Conservation (phyloP, 768 basidiomycete genomes). For the Lentinula detonsa region DNA sequence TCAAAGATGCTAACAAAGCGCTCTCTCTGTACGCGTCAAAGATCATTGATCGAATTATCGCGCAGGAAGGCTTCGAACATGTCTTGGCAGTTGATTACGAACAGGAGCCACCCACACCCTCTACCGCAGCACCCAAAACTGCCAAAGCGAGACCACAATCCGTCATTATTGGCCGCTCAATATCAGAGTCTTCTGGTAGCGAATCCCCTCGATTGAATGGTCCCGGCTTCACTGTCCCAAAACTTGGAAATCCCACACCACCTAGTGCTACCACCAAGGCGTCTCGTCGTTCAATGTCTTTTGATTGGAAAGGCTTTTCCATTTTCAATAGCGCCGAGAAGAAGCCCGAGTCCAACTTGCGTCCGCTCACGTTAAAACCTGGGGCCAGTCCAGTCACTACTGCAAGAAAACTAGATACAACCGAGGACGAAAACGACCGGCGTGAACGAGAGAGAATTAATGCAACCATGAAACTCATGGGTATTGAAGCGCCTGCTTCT, state of each 20-base stretch:
- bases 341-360: slow-evolving; percentile 52
- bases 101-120: slow-evolving; percentile 43
- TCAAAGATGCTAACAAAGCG: slow-evolving; percentile 95
- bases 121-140: slow-evolving; percentile 23
- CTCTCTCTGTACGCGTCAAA: slow-evolving; percentile 93
- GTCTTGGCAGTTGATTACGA: slow-evolving; percentile 93
- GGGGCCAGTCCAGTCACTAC: slow-evolving; percentile 48
- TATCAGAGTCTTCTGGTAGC: slow-evolving; percentile 24
- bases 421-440: slow-evolving; percentile 90
- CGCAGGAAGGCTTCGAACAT: slow-evolving; percentile 95
- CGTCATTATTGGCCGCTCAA: slow-evolving; percentile 41
- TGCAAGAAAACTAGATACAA: slow-evolving; percentile 77
- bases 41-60: slow-evolving; percentile 96
- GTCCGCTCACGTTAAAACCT: slow-evolving; percentile 70
- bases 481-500: slow-evolving; percentile 64
- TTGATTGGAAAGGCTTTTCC: slow-evolving; percentile 80
- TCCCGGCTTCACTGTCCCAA: slow-evolving; percentile 16
- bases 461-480: slow-evolving; percentile 93
- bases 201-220: slow-evolving; percentile 18
- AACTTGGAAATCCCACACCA: slow-evolving; percentile 7
- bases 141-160: slow-evolving; percentile 60
- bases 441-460: slow-evolving; percentile 81
- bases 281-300: slow-evolving; percentile 74
- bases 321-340: slow-evolving; percentile 62
- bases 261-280: slow-evolving; percentile 28